Base-by-base conservation (phyloP, 208 protist species). In the Herpetomonas samuelpessoai region DNA sequence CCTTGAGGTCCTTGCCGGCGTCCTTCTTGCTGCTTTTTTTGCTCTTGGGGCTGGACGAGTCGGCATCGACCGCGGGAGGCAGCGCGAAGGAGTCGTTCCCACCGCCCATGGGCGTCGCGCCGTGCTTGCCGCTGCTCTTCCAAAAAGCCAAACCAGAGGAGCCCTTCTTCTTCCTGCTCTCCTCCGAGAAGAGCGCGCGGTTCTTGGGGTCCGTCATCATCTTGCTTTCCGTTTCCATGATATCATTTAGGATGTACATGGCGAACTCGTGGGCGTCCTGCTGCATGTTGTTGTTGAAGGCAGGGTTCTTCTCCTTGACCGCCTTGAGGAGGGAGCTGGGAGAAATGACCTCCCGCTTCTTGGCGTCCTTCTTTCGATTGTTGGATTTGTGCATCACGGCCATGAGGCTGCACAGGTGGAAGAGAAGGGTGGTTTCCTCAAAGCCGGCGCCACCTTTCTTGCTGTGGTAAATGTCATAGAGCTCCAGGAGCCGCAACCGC, bases 191-290 rank as follows among this genome's bases (percentile, higher is more conserved):
- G 22, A 93, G 29, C 24, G 66, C 54, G n/a, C 64, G 62, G 64
- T 87, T 89, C 54, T 62, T 74, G 26, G 79, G 73, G 64, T 89
- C 66, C 12, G 55, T 53, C 80, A 92, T 91, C 47, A 91, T 86
- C n/a, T 59, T 62, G 52, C 74, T 68, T 57, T 93, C 83, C 41
- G 74, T 83, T 22, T 96, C 88, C 10, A 83, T 79, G 35, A 96
- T 91, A 49, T 83, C 81, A 54, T 85, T 93, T 18, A 96, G 53
- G n/a, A 96, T 19, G 56, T 92, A 96, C 72, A 93, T 82, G 10
- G 80, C 65, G 71, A 95, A 95, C 73, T 96, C 91, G 65, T 96
- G 91, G 3, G 91, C 88, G 68, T 96, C 91, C n/a, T 95, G 88
- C 72, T 96, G 91, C 69, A 78, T 69, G 54, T 70, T 66, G 64